Evolutionary conservation across 2,329 filamentous ascomycete genomes (phyloP).

Genomic region (Colletotrichum tanaceti): DNA sequence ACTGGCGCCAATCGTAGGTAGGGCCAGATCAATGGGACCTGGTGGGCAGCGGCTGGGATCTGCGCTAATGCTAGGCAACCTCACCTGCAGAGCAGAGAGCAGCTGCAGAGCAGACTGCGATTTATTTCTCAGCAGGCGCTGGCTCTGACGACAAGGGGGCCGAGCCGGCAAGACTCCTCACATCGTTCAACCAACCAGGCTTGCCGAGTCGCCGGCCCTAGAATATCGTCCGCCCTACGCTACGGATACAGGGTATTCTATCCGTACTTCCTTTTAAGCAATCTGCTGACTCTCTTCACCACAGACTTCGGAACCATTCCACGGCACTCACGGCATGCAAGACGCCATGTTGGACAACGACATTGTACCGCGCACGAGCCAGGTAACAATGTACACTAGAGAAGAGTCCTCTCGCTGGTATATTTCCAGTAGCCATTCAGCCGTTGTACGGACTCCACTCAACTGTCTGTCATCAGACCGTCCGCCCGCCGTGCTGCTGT

Average conservation of each 20-base stretch:
- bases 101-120: slow-evolving; percentile 8
- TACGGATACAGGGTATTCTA: too few relatives aligned
- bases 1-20: too few relatives aligned
- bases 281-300: slow-evolving; percentile 9
- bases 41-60: slow-evolving; percentile 35
- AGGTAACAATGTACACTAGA: slow-evolving; percentile 7
- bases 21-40: not conserved
- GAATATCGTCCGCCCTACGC: slow-evolving; percentile 14
- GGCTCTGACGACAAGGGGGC: slow-evolving; percentile 20
- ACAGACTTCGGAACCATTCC: slow-evolving; percentile 17
- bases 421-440: slow-evolving; percentile 13
- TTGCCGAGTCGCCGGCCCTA: not conserved
- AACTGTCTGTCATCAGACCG: not conserved
- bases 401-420: not conserved
- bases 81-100: too few relatives aligned
- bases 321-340: slow-evolving; percentile 15
- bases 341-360: too few relatives aligned
- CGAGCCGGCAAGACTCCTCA: not conserved
- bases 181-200: not conserved
- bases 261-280: too few relatives aligned
- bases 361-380: not conserved
- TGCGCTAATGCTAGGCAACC: slow-evolving; percentile 36
- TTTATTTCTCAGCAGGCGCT: slow-evolving; percentile 17
- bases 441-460: slow-evolving; percentile 7
- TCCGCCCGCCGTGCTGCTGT: not conserved